Conservation (phyloP, 2,329 filamentous ascomycete genomes). For the Xylaria digitata region DNA sequence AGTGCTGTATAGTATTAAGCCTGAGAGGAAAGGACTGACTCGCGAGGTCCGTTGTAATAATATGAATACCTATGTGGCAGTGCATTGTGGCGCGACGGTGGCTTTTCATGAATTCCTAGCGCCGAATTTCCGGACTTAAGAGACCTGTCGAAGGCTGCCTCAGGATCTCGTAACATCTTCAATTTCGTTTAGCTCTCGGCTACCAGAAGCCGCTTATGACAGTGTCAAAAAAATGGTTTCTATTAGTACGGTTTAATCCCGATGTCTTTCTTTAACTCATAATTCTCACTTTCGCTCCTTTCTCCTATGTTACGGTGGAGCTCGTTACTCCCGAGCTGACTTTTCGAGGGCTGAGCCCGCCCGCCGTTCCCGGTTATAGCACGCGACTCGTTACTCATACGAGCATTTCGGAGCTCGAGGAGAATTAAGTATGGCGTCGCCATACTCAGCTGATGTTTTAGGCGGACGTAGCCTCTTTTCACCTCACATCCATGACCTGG, state of each 20-base stretch:
- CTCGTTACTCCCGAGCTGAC: conserved; percentile 14
- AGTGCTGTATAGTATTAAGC: too few relatives aligned
- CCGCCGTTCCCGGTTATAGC: background rate
- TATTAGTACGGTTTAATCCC: conserved; percentile 4
- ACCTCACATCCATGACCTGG: conserved; percentile 50
- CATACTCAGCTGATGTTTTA: conserved; percentile 39
- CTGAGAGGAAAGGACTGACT: background rate
- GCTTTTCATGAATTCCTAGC: conserved; percentile 4
- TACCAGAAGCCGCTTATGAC: conserved; percentile 2
- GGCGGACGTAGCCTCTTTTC: conserved; percentile 42
- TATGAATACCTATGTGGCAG: conserved; percentile 6
- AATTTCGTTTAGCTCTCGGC: conserved; percentile 3
- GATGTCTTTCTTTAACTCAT: conserved; percentile 26
- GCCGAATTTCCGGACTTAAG: conserved; percentile 6
- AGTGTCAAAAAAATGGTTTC: conserved; percentile 11
- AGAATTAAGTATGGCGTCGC: conserved; percentile 38
- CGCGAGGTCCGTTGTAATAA: too few relatives aligned
- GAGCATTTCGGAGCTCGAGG: conserved; percentile 1
- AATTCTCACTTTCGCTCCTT: conserved; percentile 5
- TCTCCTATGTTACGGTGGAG: background rate
- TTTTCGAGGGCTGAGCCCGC: conserved; percentile 4
- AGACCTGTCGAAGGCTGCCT: background rate
- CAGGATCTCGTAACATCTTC: background rate
- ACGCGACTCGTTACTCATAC: conserved; percentile 13
- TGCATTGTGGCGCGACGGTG: conserved; percentile 21